Evolutionary conservation across 208 protist species (phyloP), one percentile per base, ranked within the genome.

Genomic region (Novymonas esmeraldas): DNA sequence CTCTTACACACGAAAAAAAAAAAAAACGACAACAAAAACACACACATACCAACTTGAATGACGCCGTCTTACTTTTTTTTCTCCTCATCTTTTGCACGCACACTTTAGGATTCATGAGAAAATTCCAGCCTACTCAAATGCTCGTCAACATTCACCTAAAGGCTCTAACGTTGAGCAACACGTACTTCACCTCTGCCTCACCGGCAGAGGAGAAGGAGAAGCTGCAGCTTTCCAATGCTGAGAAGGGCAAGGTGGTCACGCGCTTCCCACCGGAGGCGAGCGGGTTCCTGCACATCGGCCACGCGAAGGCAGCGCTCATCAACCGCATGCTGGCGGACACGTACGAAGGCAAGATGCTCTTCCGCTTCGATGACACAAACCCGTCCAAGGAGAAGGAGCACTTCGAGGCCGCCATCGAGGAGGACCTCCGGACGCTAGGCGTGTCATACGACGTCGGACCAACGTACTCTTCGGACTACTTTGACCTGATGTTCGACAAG

Each of bases 281-380:
- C 65, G 98, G 98, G 6, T 99, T 98, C 73, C 79, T 99, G 14
- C 98, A 99, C 78, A 99, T 99, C 78, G 98, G 98, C 14, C 98
- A 99, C 73, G 93, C 97, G 10, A 99, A 99, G 79, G 99, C 99
- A 34, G 98, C 97, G 10, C 75, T 99, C 6, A 91, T 99, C 26
- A 99, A 99, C 77, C 84, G 97, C 49, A 97, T 99, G 83, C 98
- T 99, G 34, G 96, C 98, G 5, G 50, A 85, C 34, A 87, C 95
- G 29, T 99, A 98, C 76, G 83, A 98, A 34, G 99, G 99, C 45
- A 98, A 98, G 76, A 84, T 99, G 79, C 70, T 99, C 28, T 87
- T 99, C 64, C 92, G 99, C 20, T 99, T 99, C 64, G 99, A 99
- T 85, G 99, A 99, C 85, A 99, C 99, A 26, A 99, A 99, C 86